These are phyloP conservation scores for Yamadazyma sp. DNA, from an alignment of 805 yeast species.

Conservation along the genomic window DNA sequence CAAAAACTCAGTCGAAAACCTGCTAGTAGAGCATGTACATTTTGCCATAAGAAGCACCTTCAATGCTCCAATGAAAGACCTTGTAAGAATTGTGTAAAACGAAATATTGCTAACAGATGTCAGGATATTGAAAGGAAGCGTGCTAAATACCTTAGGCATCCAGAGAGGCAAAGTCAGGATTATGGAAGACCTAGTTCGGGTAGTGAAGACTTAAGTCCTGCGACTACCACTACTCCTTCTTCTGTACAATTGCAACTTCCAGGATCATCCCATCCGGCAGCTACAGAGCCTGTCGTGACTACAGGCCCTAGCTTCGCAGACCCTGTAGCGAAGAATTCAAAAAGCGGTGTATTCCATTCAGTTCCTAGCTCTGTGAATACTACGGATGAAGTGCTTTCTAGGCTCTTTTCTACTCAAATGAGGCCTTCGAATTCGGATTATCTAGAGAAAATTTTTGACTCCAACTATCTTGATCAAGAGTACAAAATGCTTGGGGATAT, in stretches of 20 bases:
- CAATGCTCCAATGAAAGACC: slow-evolving; percentile 73
- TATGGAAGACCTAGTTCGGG: background rate
- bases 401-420: slow-evolving; percentile 20
- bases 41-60: slow-evolving; percentile 71
- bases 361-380: slow-evolving; percentile 23
- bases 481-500: slow-evolving; percentile 53
- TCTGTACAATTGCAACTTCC: slow-evolving; percentile 3
- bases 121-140: slow-evolving; percentile 57
- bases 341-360: background rate
- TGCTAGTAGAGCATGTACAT: slow-evolving; percentile 65
- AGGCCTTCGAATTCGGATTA: slow-evolving; percentile 13
- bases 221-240: background rate
- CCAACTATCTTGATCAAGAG: slow-evolving; percentile 50
- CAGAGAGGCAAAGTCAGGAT: background rate
- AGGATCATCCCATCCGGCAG: slow-evolving; percentile 1
- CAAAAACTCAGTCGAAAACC: slow-evolving; percentile 60
- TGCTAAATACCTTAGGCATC: slow-evolving; percentile 37
- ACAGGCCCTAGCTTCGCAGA: background rate
- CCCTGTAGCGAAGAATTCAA: background rate
- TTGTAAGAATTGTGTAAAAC: slow-evolving; percentile 65
- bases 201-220: slow-evolving; percentile 4
- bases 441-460: slow-evolving; percentile 28
- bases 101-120: slow-evolving; percentile 57
- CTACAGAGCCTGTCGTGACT: slow-evolving; percentile 4
- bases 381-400: slow-evolving; percentile 28